Evolutionary conservation across 2,329 filamentous ascomycete genomes (phyloP).

Genomic region (Davidsoniella eucalypti): DNA sequence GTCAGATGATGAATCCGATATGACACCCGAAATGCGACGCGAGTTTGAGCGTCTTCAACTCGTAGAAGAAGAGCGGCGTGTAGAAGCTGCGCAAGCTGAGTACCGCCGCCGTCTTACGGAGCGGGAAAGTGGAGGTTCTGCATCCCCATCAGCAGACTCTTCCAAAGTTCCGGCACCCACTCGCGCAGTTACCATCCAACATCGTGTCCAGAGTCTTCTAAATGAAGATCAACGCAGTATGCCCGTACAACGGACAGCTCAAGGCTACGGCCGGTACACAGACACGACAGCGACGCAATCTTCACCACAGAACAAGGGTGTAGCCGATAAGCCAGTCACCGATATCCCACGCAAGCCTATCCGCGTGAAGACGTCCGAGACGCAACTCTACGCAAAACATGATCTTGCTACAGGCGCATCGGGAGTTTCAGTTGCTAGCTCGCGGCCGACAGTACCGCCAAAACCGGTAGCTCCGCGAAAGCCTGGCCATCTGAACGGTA

Average conservation of each 20-base stretch:
- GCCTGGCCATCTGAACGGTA: slow-evolving; percentile 42
- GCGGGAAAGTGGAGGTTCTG: slow-evolving; percentile 25
- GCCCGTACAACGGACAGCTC: slow-evolving; percentile 51
- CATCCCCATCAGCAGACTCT: slow-evolving; percentile 30
- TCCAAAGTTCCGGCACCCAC: slow-evolving; percentile 41
- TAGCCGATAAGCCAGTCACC: background rate
- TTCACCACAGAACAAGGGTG: background rate
- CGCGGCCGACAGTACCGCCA: slow-evolving; percentile 2
- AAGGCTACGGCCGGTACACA: slow-evolving; percentile 81
- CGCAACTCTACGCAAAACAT: slow-evolving; percentile 15
- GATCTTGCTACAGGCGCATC: slow-evolving; percentile 6
- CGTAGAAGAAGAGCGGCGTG: slow-evolving; percentile 75
- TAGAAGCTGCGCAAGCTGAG: slow-evolving; percentile 75
- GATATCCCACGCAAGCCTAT: slow-evolving; percentile 10
- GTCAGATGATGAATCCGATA: slow-evolving; percentile 42
- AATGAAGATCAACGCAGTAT: slow-evolving; percentile 53
- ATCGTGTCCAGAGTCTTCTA: slow-evolving; percentile 71
- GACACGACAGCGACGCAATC: slow-evolving; percentile 24
- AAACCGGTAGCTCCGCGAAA: slow-evolving; percentile 44
- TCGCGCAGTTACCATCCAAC: slow-evolving; percentile 77
- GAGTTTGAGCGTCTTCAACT: slow-evolving; percentile 73
- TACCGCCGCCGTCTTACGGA: slow-evolving; percentile 62
- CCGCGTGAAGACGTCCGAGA: slow-evolving; percentile 9
- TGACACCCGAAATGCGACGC: slow-evolving; percentile 75
- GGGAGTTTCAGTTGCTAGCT: background rate